phyloP scores from a whole-genome alignment of 129 eudicot species.

The Sambucus nigra region DNA sequence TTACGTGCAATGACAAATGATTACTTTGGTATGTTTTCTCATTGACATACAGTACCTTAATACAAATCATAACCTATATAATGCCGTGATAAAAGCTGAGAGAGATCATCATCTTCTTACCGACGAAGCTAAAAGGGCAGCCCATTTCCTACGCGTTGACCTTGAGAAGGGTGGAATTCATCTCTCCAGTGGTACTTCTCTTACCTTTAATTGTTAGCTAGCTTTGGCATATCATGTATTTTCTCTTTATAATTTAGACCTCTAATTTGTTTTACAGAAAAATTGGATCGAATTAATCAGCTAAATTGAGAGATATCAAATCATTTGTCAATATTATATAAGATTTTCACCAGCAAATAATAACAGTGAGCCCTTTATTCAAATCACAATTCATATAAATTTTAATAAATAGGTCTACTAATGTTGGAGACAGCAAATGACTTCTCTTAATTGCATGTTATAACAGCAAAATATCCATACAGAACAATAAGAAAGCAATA shows the following conservation, averaged over 20 bases:
- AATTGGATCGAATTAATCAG: constrained; percentile 60
- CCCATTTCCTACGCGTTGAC: constrained; percentile 58
- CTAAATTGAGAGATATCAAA: constrained; percentile 63
- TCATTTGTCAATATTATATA: too few species aligned
- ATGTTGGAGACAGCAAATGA: background rate
- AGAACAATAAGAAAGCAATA: background rate
- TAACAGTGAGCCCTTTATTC: too few species aligned
- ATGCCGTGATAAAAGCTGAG: constrained; percentile 86
- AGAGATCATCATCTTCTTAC: constrained; percentile 37
- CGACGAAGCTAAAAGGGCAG: constrained; percentile 68
- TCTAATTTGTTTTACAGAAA: constrained; percentile 40
- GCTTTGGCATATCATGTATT: background rate
- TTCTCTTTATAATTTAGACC: background rate
- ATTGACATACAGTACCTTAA: constrained; percentile 53
- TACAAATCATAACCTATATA: constrained; percentile 58
- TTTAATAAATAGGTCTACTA: background rate
- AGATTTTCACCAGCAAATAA: too few species aligned
- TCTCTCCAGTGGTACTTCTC: constrained; percentile 48
- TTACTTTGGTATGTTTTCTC: constrained; percentile 7
- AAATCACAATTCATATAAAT: too few species aligned
- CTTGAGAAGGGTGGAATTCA: constrained; percentile 99
- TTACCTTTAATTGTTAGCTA: background rate
- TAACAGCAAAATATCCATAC: background rate
- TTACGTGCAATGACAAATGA: too few species aligned
- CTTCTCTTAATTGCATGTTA: background rate